phyloP scores from a whole-genome alignment of 1,139 yeast species.

The Blastobotrys capitulatus region DNA sequence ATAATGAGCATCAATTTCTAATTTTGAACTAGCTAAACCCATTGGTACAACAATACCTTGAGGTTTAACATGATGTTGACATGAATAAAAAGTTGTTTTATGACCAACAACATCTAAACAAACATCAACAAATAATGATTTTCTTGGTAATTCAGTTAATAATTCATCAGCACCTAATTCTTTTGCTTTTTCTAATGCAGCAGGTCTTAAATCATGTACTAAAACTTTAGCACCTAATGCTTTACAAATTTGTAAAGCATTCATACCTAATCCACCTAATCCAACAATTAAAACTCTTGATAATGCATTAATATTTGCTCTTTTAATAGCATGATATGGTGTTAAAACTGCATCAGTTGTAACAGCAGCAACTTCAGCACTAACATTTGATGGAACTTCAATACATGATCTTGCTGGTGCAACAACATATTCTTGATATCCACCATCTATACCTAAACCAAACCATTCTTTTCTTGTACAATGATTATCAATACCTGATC shows the following conservation, averaged over 20 bases:
- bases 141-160: constrained; percentile 32
- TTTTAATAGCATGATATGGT: constrained; percentile 45
- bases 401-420: constrained; percentile 12
- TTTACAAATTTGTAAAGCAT: constrained; percentile 44
- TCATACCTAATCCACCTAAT: constrained; percentile 48
- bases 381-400: constrained; percentile 44
- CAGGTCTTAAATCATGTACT: constrained; percentile 39
- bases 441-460: constrained; percentile 44
- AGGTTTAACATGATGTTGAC: constrained; percentile 32
- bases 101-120: constrained; percentile 45
- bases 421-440: constrained; percentile 45
- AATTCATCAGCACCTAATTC: constrained; percentile 44
- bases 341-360: constrained; percentile 49
- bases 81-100: constrained; percentile 33
- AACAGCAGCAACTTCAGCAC: constrained; percentile 45
- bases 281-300: constrained; percentile 44
- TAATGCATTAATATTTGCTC: constrained; percentile 35
- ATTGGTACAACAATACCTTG: constrained; percentile 43
- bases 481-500: constrained; percentile 39
- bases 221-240: constrained; percentile 41
- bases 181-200: constrained; percentile 32
- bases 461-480: constrained; percentile 31
- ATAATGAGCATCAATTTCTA: constrained; percentile 31
- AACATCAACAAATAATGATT: constrained; percentile 25
- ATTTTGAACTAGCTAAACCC: constrained; percentile 40